A percentile compares a stretch with the other conserved stretches of the same genome.
Evolutionary conservation across 129 eudicot genomes (phyloP).

Genomic region (Solidago caesia): DNA sequence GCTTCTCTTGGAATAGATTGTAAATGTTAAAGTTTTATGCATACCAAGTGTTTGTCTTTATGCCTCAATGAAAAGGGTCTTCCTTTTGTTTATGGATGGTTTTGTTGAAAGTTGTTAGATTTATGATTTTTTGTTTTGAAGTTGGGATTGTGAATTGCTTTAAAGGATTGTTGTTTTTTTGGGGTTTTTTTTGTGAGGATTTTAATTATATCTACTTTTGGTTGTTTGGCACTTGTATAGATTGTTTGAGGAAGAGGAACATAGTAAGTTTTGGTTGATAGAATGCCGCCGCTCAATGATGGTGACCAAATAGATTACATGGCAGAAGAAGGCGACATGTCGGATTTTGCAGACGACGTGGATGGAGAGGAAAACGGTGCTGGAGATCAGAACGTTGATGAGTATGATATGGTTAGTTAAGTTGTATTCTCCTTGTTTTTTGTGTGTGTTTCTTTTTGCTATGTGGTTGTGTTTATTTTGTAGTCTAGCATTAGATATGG

Average conservation of each 20-base stretch:
- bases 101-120: constrained; percentile 2
- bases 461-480: background rate
- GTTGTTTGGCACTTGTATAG: constrained; percentile 9
- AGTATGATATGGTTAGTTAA: constrained; percentile 58
- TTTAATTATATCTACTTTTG: constrained; percentile 14
- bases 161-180: background rate
- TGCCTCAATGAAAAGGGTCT: constrained; percentile 21
- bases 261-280: constrained; percentile 16
- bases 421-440: background rate
- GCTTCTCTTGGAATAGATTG: background rate
- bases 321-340: constrained; percentile 56
- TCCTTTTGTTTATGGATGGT: constrained; percentile 7
- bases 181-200: background rate
- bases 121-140: too few species aligned
- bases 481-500: constrained; percentile 13
- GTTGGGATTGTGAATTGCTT: background rate
- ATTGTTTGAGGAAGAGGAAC: constrained; percentile 13
- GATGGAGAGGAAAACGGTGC: constrained; percentile 45
- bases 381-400: constrained; percentile 48
- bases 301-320: constrained; percentile 43
- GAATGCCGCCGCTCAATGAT: constrained; percentile 42
- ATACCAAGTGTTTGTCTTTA: constrained; percentile 29
- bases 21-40: constrained; percentile 18
- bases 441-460: background rate
- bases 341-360: constrained; percentile 43